Evolutionary conservation across 1,139 yeast genomes (phyloP).

Genomic region (Protomyces pachydermus): DNA sequence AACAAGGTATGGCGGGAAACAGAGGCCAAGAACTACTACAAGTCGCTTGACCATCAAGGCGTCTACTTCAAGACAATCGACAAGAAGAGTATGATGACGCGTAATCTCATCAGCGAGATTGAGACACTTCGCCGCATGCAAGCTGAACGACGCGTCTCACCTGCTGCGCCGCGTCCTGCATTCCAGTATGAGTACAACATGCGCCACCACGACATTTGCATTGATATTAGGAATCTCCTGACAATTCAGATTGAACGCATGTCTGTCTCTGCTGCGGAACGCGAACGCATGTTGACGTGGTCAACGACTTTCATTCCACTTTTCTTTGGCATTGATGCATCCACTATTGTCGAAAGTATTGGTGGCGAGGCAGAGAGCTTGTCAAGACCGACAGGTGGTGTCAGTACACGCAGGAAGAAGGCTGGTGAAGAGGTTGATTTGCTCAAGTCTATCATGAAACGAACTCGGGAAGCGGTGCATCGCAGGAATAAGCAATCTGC

Average conservation of each 20-base stretch:
- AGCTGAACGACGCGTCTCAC: constrained; percentile 69
- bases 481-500: constrained; percentile 34
- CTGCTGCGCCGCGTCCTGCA: constrained; percentile 72
- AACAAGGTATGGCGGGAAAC: constrained; percentile 98
- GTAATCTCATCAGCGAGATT: constrained; percentile 84
- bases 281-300: constrained; percentile 69
- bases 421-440: constrained; percentile 23
- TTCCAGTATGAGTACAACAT: constrained; percentile 70
- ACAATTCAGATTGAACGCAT: constrained; percentile 64
- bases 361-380: constrained; percentile 18
- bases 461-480: constrained; percentile 49
- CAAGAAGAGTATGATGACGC: constrained; percentile 82
- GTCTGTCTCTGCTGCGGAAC: constrained; percentile 73
- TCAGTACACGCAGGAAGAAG: constrained; percentile 21
- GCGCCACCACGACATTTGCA: constrained; percentile 60
- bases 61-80: constrained; percentile 94
- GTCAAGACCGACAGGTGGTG: constrained; percentile 13
- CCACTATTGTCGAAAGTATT: constrained; percentile 6
- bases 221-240: constrained; percentile 67
- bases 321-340: constrained; percentile 54
- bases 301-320: constrained; percentile 63
- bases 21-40: constrained; percentile 90
- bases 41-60: constrained; percentile 91
- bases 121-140: constrained; percentile 91
- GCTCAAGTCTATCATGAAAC: constrained; percentile 42